Conservation (phyloP, 495 filamentous ascomycete genomes). For the Podospora bellae-mahoneyi region DNA sequence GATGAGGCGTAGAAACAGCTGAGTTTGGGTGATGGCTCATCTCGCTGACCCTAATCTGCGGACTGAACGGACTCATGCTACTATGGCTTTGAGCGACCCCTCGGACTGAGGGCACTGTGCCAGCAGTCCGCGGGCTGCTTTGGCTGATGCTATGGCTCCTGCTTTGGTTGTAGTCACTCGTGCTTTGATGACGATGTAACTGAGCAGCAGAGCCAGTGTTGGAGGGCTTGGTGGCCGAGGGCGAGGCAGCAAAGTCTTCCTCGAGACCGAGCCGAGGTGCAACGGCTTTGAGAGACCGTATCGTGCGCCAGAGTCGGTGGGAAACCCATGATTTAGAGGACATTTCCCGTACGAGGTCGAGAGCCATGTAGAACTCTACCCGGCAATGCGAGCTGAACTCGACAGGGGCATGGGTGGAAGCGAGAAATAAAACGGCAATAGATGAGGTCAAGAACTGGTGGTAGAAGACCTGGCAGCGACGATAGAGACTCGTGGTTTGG, state of each 20-base stretch:
- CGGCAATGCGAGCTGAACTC: slow-evolving; percentile 70
- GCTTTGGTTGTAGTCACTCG: neutral
- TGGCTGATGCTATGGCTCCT: neutral
- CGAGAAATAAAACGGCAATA: slow-evolving; percentile 77
- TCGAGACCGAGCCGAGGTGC: slow-evolving; percentile 75
- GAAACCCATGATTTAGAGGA: slow-evolving; percentile 74
- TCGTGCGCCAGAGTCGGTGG: slow-evolving; percentile 77
- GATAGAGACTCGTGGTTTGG: slow-evolving; percentile 76
- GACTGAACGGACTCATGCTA: neutral
- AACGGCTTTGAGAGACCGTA: slow-evolving; percentile 73
- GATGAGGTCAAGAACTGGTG: slow-evolving; percentile 84
- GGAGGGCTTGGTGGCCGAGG: slow-evolving; percentile 30
- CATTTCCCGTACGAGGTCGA: slow-evolving; percentile 77
- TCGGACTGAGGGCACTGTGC: neutral
- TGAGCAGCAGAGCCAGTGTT: slow-evolving; percentile 14
- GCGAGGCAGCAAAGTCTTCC: slow-evolving; percentile 20
- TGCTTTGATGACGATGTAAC: neutral
- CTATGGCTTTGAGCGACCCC: neutral
- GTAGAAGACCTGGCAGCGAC: slow-evolving; percentile 74
- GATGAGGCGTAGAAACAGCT: neutral
- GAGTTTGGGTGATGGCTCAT: neutral
- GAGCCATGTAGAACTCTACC: slow-evolving; percentile 83
- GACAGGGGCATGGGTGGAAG: slow-evolving; percentile 74
- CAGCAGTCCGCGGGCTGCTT: neutral
- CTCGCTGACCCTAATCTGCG: neutral